phyloP scores from a whole-genome alignment of 768 basidiomycete genomes.

The Termitomyces sp. region DNA sequence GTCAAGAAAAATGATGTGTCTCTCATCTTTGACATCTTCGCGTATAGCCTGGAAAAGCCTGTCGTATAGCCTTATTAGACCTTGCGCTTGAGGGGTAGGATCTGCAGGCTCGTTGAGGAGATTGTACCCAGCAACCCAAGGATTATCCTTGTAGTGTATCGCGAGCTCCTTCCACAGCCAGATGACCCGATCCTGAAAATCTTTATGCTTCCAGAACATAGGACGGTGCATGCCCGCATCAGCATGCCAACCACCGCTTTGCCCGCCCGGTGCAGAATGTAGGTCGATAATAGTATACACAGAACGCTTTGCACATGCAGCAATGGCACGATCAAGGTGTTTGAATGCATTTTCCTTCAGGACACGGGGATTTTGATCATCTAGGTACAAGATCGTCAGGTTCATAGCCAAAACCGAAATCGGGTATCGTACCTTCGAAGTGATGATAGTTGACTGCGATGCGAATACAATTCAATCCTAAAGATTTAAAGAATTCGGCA shows the following conservation, averaged over 20 bases:
- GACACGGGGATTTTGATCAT: slow-evolving; percentile 75
- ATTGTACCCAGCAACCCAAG: slow-evolving; percentile 85
- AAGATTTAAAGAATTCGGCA: slow-evolving; percentile 68
- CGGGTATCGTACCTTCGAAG: slow-evolving; percentile 45
- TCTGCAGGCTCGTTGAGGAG: slow-evolving; percentile 81
- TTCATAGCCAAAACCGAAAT: neutral
- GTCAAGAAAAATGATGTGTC: slow-evolving; percentile 76
- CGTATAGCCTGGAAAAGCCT: slow-evolving; percentile 68
- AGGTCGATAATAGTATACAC: slow-evolving; percentile 80
- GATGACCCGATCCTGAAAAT: slow-evolving; percentile 74
- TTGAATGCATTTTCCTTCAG: slow-evolving; percentile 73
- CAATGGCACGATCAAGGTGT: slow-evolving; percentile 75
- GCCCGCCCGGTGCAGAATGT: slow-evolving; percentile 71
- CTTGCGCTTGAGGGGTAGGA: slow-evolving; percentile 54
- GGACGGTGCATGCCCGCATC: slow-evolving; percentile 68
- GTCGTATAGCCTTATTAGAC: slow-evolving; percentile 60
- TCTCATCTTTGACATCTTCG: slow-evolving; percentile 52
- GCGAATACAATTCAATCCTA: slow-evolving; percentile 78
- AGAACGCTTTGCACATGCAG: slow-evolving; percentile 65
- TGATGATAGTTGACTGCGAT: slow-evolving; percentile 70
- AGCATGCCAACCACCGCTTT: slow-evolving; percentile 76
- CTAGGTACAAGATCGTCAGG: slow-evolving; percentile 12
- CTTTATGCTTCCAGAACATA: slow-evolving; percentile 76
- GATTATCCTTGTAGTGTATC: slow-evolving; percentile 65
- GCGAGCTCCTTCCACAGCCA: slow-evolving; percentile 78